Conservation (phyloP, 2,329 filamentous ascomycete genomes). For the Colletotrichum sp. region DNA sequence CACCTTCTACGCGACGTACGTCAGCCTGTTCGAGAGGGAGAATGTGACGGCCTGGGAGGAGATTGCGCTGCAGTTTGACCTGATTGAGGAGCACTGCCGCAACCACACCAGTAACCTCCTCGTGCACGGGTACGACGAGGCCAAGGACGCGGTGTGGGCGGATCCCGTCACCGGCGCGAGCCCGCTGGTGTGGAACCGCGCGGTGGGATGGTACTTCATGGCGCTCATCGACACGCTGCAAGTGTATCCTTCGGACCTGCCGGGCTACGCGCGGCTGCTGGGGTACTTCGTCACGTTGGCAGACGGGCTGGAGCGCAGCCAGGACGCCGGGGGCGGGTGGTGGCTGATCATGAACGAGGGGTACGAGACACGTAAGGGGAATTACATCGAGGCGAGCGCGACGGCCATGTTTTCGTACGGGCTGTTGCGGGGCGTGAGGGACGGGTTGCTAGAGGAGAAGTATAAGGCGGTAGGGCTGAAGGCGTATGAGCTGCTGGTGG, state of each 20-base stretch:
- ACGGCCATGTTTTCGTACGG: slow-evolving; percentile 64
- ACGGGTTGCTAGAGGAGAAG: slow-evolving; percentile 41
- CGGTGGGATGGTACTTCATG: slow-evolving; percentile 60
- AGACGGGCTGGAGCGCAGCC: slow-evolving; percentile 43
- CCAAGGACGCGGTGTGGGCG: slow-evolving; percentile 55
- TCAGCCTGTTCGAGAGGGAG: slow-evolving; percentile 37
- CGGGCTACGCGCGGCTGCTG: slow-evolving; percentile 38
- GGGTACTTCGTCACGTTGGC: slow-evolving; percentile 45
- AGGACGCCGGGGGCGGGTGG: slow-evolving; percentile 56
- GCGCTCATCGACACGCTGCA: slow-evolving; percentile 56
- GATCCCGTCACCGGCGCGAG: slow-evolving; percentile 52
- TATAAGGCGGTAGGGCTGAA: slow-evolving; percentile 35
- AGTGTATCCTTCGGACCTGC: slow-evolving; percentile 40
- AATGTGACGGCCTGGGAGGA: slow-evolving; percentile 49
- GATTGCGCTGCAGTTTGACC: slow-evolving; percentile 47
- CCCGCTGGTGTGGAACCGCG: slow-evolving; percentile 58
- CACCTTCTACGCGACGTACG: slow-evolving; percentile 47
- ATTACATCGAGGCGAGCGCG: slow-evolving; percentile 66
- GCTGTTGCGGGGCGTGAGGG: slow-evolving; percentile 44
- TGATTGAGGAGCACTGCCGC: slow-evolving; percentile 47
- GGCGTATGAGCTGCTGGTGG: slow-evolving; percentile 39
- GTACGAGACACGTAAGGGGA: slow-evolving; percentile 51
- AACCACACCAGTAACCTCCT: slow-evolving; percentile 46
- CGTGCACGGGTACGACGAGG: slow-evolving; percentile 60
- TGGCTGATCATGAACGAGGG: slow-evolving; percentile 61